Evolutionary conservation across 768 basidiomycete species (phyloP).

Genomic region (Macrolepiota albuminosa): DNA sequence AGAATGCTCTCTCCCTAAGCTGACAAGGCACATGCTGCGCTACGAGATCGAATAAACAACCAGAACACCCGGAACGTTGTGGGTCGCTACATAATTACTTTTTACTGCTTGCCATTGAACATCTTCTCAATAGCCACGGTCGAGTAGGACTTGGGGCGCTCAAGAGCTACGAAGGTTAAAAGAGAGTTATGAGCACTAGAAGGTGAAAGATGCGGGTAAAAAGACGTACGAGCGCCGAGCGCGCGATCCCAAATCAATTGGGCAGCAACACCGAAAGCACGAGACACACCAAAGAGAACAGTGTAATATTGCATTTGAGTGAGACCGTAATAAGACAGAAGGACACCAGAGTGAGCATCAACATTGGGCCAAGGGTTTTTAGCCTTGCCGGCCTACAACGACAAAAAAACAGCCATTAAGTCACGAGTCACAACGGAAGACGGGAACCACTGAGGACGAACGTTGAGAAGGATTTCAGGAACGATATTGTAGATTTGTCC

Average conservation of each 20-base stretch:
- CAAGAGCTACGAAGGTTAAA: conserved; percentile 49
- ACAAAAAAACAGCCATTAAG: background rate
- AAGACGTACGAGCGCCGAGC: conserved; percentile 79
- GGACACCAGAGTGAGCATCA: conserved; percentile 92
- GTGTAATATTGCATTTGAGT: conserved; percentile 96
- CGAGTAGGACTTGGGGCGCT: conserved; percentile 90
- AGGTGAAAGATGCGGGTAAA: background rate
- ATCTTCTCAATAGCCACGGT: conserved; percentile 75
- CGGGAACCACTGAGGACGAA: conserved; percentile 18
- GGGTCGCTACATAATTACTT: background rate
- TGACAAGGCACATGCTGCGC: background rate
- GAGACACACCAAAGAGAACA: conserved; percentile 95
- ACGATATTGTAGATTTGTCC: conserved; percentile 85
- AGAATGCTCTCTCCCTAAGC: background rate
- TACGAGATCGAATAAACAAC: background rate
- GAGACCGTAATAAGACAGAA: conserved; percentile 82
- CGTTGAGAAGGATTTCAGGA: conserved; percentile 85
- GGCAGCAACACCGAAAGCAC: conserved; percentile 85
- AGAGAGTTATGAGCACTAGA: background rate
- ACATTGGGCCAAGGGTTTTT: conserved; percentile 98
- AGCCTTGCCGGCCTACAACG: conserved; percentile 72
- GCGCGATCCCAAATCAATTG: conserved; percentile 94
- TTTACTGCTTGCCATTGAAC: conserved; percentile 51
- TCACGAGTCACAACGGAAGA: background rate
- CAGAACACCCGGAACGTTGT: background rate